These are phyloP conservation scores for Coemansia javaensis DNA, from an alignment of 192 early-diverging fungal species.

Conservation along the genomic window DNA sequence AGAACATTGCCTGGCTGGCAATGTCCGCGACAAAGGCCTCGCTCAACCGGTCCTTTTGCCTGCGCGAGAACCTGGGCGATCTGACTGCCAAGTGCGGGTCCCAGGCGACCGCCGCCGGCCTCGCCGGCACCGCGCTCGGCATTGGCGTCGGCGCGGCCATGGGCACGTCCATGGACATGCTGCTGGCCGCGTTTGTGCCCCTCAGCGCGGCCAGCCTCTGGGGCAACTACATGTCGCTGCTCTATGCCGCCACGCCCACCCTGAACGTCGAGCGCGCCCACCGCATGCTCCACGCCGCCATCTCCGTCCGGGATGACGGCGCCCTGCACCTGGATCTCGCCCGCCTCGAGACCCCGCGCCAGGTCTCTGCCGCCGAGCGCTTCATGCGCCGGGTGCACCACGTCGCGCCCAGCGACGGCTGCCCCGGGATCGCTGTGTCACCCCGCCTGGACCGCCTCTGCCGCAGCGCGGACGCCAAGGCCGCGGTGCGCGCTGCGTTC, in stretches of 20 bases:
- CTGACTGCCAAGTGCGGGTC: conserved; percentile 81
- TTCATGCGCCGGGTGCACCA: conserved; percentile 30
- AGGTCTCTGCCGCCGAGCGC: conserved; percentile 23
- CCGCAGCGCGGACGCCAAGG: background rate
- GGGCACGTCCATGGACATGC: conserved; percentile 18
- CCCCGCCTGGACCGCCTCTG: background rate
- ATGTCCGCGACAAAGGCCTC: conserved; percentile 72
- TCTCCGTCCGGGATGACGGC: background rate
- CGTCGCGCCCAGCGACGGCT: conserved; percentile 1
- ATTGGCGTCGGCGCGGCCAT: conserved; percentile 40
- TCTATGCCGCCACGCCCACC: conserved; percentile 30
- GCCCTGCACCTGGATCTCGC: too few relatives aligned
- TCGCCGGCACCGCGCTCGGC: conserved; percentile 63
- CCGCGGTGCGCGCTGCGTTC: conserved; percentile 20
- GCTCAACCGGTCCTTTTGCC: conserved; percentile 73
- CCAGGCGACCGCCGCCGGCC: conserved; percentile 75
- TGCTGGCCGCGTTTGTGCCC: conserved; percentile 63
- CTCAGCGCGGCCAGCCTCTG: conserved; percentile 66
- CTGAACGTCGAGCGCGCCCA: conserved; percentile 30
- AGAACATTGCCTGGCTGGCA: conserved; percentile 85
- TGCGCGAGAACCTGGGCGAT: conserved; percentile 76
- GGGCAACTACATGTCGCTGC: conserved; percentile 61
- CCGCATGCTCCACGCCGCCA: conserved; percentile 18
- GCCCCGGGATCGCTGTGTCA: conserved; percentile 24
- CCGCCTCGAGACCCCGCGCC: conserved; percentile 20